Base-by-base conservation (phyloP, 208 protist species). In the Blechomonas ayalai region DNA sequence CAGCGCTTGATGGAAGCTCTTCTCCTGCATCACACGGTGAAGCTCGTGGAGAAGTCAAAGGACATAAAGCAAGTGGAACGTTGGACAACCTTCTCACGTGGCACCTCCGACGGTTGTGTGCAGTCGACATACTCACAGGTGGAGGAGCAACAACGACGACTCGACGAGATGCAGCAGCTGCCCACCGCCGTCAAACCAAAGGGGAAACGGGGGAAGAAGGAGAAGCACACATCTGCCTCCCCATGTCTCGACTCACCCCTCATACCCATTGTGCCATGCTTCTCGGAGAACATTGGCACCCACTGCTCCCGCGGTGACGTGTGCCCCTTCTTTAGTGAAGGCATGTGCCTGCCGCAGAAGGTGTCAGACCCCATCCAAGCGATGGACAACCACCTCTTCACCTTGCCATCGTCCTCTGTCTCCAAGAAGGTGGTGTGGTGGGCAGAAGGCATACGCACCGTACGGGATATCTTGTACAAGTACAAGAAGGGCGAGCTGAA, bases 331-430 rank as follows among this genome's bases (percentile, higher is more conserved):
- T 93, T 90, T 19, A 49, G 57, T 1, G 80, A 93, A 48, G 84
- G 84, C 29, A 70, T 80, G 56, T 93, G 84, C 47, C 69, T 93
- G 12, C 84, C 84, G 2, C 67, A 78, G 28, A 74, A 75, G 33
- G 72, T 83, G 32, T 65, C 75, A 2, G 55, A 87, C 37, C 68
- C 84, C n/a, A 15, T 93, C 6, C 22, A 36, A 9, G 56, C 39
- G 5, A 32, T 52, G 15, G 80, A 93, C 68, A 90, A 93, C 50
- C 84, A 93, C 59, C 71, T 93, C 57, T 93, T 93, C 67, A 90
- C 77, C 7, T 32, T 90, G 15, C 84, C 84, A 12, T 87, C 71
- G 24, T 79, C 73, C 13, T 52, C 80, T 1, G 59, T 88, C 13
- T 47, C 61, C 5, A 75, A 75, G 24, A 93, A 93, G 58, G 66